Evolutionary conservation across 345 rosid genomes (phyloP).

Genomic region (Punica granatum): DNA sequence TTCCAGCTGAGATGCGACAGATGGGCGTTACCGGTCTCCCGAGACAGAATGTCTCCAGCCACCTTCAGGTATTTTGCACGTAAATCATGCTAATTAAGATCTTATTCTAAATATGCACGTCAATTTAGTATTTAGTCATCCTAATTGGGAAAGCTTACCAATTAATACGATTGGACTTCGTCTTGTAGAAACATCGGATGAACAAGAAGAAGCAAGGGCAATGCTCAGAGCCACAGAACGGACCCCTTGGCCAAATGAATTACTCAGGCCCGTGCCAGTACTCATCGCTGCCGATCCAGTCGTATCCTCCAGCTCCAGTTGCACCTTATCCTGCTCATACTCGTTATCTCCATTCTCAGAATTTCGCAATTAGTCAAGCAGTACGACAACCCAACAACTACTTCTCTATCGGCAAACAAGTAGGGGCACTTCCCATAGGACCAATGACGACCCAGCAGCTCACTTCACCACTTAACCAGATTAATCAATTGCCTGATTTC

Average conservation of each 20-base stretch:
- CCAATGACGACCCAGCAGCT: not conserved
- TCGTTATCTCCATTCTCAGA: not conserved
- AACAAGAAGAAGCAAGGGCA: not conserved
- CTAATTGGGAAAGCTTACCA: too few relatives aligned
- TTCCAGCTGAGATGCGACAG: slow-evolving; percentile 25
- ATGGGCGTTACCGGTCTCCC: slow-evolving; percentile 23
- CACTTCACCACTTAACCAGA: not conserved
- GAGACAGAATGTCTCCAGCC: slow-evolving; percentile 32
- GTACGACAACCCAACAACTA: not conserved
- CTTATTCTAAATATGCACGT: too few relatives aligned
- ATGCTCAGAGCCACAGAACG: not conserved
- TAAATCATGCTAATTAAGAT: too few relatives aligned
- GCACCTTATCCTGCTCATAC: not conserved
- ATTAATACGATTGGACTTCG: too few relatives aligned
- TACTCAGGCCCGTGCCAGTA: not conserved
- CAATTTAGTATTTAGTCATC: not conserved
- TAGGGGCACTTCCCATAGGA: not conserved
- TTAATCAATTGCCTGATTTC: not conserved
- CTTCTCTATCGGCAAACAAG: not conserved
- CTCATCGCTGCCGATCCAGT: not conserved
- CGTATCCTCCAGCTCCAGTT: not conserved
- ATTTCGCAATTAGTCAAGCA: not conserved
- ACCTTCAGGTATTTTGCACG: slow-evolving; percentile 25
- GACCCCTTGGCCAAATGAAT: not conserved
- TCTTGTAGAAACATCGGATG: not conserved